These are phyloP conservation scores for Fragaria ananassa DNA, from an alignment of 306 rosid genomes.

Conservation along the genomic window DNA sequence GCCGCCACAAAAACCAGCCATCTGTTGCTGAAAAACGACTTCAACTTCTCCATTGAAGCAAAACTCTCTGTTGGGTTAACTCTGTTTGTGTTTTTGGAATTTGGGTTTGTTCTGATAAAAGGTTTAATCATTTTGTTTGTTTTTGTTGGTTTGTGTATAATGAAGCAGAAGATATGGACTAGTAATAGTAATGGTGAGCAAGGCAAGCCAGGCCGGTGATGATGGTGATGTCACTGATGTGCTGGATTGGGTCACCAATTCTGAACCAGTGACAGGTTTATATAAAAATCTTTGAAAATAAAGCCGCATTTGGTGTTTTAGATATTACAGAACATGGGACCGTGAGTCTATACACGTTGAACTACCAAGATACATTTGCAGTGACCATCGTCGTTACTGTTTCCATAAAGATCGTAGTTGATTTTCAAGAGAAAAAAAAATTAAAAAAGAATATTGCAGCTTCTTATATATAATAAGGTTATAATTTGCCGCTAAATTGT, in stretches of 20 bases:
- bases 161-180: neutral
- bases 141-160: slow-evolving; percentile 2
- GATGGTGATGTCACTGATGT: neutral
- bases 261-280: neutral
- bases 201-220: neutral
- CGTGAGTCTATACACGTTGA: neutral
- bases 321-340: neutral
- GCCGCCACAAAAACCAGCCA: slow-evolving; percentile 94
- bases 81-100: neutral
- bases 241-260: slow-evolving; percentile 2
- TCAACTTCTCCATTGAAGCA: slow-evolving; percentile 33
- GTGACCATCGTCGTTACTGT: neutral
- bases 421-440: neutral
- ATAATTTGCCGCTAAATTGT: no score
- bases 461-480: no score
- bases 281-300: neutral
- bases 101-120: neutral
- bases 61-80: neutral
- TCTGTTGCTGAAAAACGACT: slow-evolving; percentile 47
- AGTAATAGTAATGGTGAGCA: neutral
- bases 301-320: neutral
- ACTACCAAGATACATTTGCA: neutral
- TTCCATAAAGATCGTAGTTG: neutral
- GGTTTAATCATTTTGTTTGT: neutral
- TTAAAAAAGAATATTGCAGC: no score